Evolutionary conservation across 495 filamentous ascomycete genomes (phyloP).

Genomic region (Aspergillus egyptiacus): DNA sequence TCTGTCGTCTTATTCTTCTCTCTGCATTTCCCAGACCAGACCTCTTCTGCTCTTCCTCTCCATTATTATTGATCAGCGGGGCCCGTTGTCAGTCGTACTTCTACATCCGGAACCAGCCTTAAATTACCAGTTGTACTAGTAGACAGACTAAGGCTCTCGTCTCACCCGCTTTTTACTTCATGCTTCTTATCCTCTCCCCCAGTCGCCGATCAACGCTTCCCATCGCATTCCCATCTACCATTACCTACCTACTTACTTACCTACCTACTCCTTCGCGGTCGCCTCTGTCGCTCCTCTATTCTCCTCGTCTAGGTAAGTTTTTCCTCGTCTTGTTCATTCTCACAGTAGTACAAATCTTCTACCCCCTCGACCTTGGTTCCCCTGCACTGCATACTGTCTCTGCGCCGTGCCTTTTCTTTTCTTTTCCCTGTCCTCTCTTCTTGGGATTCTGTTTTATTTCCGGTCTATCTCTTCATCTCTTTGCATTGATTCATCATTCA

Average conservation of each 20-base stretch:
- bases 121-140: neutral
- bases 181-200: slow-evolving; percentile 2
- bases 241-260: too few relatives aligned
- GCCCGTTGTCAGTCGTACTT: neutral
- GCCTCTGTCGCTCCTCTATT: neutral
- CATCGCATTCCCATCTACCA: slow-evolving; percentile 1
- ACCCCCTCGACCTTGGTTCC: neutral
- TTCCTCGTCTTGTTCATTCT: neutral
- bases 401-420: slow-evolving; percentile 8
- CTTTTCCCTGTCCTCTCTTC: slow-evolving; percentile 7
- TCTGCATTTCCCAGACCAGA: neutral
- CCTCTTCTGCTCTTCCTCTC: neutral
- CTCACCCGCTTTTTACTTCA: slow-evolving; percentile 8
- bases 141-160: neutral
- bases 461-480: neutral
- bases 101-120: slow-evolving; percentile 6
- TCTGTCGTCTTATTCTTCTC: neutral
- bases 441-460: neutral
- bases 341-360: neutral
- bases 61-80: neutral
- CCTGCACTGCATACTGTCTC: slow-evolving; percentile 3
- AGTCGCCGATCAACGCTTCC: neutral
- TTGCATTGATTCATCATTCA: slow-evolving; percentile 1
- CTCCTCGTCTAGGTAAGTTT: slow-evolving; percentile 6
- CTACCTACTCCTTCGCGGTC: neutral